Base-by-base conservation (phyloP, 345 rosid species). In the Euphorbia peplus region DNA sequence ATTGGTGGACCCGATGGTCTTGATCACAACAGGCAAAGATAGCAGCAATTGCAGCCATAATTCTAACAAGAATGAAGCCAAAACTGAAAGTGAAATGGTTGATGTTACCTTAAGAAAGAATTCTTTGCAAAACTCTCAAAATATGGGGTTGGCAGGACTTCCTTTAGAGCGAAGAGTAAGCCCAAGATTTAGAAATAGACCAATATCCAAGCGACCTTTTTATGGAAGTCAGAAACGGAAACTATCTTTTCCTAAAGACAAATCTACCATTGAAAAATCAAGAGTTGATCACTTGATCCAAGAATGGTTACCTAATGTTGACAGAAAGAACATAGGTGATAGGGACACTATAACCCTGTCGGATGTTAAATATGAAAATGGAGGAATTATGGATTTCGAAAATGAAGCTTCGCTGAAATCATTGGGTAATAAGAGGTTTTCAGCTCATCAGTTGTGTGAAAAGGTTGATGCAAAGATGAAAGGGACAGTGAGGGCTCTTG, bases 361-460 rank as follows among this genome's bases (percentile, higher is more conserved):
- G 32, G 26, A 15, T 25, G 39, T 22, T 51, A 66, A 53, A 30
- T 2, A 3, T n/a, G 58, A 52, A 50, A 60, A 30, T 26, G 29
- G 39, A 41, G 59, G 68, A 19, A 39, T 44, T 13, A 30, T 50
- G 32, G 41, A 61, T 62, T 48, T 58, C 53, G 56, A 47, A 18
- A 62, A 67, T 41, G 48, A 42, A 25, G 50, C 46, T 46, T 30
- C 44, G 18, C 14, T 68, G 57, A 74, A 56, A 68, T 53, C 64
- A 50, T 42, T 28, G 46, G 63, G 53, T 21, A 41, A 41, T 42
- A 54, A 73, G 19, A 62, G 51, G n/a, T 62, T 63, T 54, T 41
- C 63, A 48, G 51, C 68, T 19, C 47, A 61, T 61, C 39, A 26
- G 50, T 60, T 60, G 21, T n/a, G 22, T 4, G 54, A 54, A 14